Evolutionary conservation across 257 asterid species (phyloP).

Genomic region (Plantago ovata): DNA sequence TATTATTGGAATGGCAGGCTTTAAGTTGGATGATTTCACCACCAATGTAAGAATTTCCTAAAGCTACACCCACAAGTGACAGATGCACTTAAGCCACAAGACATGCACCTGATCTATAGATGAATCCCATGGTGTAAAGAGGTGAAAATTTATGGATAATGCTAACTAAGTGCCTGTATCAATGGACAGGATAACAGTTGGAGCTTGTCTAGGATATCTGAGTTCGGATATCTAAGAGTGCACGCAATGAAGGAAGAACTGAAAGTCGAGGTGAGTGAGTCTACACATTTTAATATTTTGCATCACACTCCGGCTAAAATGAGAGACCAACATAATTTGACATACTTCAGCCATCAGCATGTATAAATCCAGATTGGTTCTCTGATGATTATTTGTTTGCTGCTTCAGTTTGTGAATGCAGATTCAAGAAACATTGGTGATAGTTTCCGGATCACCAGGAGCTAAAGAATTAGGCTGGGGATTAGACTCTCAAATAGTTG

Average conservation of each 20-base stretch:
- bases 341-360: not conserved
- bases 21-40: slow-evolving; percentile 56
- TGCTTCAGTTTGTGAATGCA: slow-evolving; percentile 64
- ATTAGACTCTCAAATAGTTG: too few species aligned
- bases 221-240: slow-evolving; percentile 59
- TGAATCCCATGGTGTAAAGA: not conserved
- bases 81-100: too few species aligned
- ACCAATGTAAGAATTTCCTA: slow-evolving; percentile 29
- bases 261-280: slow-evolving; percentile 56
- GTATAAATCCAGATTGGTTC: not conserved
- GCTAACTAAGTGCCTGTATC: not conserved
- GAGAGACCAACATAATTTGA: not conserved
- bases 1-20: slow-evolving; percentile 92
- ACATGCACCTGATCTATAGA: too few species aligned
- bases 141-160: not conserved
- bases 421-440: slow-evolving; percentile 46
- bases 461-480: slow-evolving; percentile 8
- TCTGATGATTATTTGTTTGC: not conserved
- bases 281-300: not conserved
- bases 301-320: not conserved
- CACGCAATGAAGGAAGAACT: slow-evolving; percentile 50
- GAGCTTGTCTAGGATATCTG: slow-evolving; percentile 56
- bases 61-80: not conserved
- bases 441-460: slow-evolving; percentile 46
- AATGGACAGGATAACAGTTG: slow-evolving; percentile 47